phyloP scores from a whole-genome alignment of 2,329 filamentous ascomycete genomes.

The Microdochium trichocladiopsis region DNA sequence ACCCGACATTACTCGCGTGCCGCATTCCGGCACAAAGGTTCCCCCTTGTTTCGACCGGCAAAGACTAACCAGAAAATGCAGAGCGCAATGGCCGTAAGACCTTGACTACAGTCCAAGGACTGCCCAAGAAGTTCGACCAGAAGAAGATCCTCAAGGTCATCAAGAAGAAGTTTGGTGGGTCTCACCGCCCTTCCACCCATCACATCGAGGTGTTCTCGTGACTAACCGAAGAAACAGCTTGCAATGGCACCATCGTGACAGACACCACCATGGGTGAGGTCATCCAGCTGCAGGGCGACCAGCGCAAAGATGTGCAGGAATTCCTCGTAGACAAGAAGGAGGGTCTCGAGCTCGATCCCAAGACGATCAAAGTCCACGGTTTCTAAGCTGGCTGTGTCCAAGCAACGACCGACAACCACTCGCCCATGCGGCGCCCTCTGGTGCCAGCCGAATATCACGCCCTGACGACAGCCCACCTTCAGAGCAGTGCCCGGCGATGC shows the following conservation, averaged over 20 bases:
- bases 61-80: slow-evolving; percentile 27
- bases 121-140: slow-evolving; percentile 97
- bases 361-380: slow-evolving; percentile 86
- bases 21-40: slow-evolving; percentile 1
- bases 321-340: slow-evolving; percentile 96
- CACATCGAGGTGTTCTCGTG: slow-evolving; percentile 4
- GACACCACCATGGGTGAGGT: slow-evolving; percentile 98
- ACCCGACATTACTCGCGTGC: slow-evolving; percentile 3
- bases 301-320: slow-evolving; percentile 97
- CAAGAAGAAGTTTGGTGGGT: slow-evolving; percentile 96
- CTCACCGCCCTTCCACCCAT: background rate
- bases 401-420: slow-evolving; percentile 4
- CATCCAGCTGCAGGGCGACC: slow-evolving; percentile 98
- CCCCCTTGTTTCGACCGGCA: background rate
- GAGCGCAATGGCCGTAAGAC: slow-evolving; percentile 99
- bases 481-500: slow-evolving; percentile 5
- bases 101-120: slow-evolving; percentile 97
- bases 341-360: slow-evolving; percentile 86
- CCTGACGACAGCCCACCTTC: slow-evolving; percentile 7
- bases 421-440: slow-evolving; percentile 6
- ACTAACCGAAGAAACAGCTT: slow-evolving; percentile 50
- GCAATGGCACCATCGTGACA: slow-evolving; percentile 99
- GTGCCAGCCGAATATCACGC: slow-evolving; percentile 10
- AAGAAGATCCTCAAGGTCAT: slow-evolving; percentile 99
- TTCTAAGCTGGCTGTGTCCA: slow-evolving; percentile 43